Evolutionary conservation across 140 eudicot genomes (phyloP).

Genomic region (Senecio squalidus): DNA sequence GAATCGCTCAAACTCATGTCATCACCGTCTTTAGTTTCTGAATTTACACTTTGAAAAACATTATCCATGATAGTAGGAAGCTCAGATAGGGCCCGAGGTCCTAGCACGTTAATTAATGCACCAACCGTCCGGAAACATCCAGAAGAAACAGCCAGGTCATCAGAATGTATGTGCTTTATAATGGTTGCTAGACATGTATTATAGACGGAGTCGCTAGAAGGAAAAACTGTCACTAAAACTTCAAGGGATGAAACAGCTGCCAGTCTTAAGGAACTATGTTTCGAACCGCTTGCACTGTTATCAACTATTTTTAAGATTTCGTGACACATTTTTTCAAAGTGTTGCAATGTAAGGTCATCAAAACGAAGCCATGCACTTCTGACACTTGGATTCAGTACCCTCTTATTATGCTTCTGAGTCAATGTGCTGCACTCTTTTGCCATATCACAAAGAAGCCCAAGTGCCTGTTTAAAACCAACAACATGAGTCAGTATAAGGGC

Average conservation of each 20-base stretch:
- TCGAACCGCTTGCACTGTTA: conserved; percentile 17
- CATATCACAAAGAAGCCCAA: conserved; percentile 72
- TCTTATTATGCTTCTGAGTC: conserved; percentile 41
- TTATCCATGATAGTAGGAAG: conserved; percentile 77
- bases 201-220: conserved; percentile 48
- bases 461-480: conserved; percentile 54
- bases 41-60: conserved; percentile 35
- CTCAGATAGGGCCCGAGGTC: conserved; percentile 77
- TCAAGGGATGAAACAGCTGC: conserved; percentile 80
- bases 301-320: conserved; percentile 53
- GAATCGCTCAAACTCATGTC: conserved; percentile 10
- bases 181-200: conserved; percentile 64
- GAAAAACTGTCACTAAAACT: conserved; percentile 53
- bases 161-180: conserved; percentile 47
- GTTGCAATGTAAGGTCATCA: conserved; percentile 42
- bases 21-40: conserved; percentile 12
- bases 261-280: conserved; percentile 41
- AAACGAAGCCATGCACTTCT: conserved; percentile 68
- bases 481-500: conserved; percentile 7
- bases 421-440: conserved; percentile 43
- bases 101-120: conserved; percentile 73
- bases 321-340: conserved; percentile 41
- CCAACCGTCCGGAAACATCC: conserved; percentile 78
- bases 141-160: conserved; percentile 46
- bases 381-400: conserved; percentile 26